These are phyloP conservation scores for Fusarium abutilonis DNA, from an alignment of 2,329 filamentous ascomycete genomes.

Conservation along the genomic window DNA sequence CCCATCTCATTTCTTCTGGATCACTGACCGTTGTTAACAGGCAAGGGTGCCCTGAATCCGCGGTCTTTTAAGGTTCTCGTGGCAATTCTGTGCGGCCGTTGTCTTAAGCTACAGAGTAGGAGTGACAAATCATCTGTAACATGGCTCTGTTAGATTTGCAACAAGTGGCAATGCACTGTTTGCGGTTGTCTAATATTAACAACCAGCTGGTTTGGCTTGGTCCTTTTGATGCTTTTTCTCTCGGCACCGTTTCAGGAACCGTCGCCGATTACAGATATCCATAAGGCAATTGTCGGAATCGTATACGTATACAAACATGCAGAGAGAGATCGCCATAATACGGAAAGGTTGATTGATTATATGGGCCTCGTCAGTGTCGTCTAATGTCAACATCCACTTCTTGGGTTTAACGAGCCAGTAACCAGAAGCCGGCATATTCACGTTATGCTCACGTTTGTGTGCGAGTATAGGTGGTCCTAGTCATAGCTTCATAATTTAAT, in stretches of 20 bases:
- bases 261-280: slow-evolving; percentile 27
- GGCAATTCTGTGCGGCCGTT: slow-evolving; percentile 25
- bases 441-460: neutral
- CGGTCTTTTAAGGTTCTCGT: slow-evolving; percentile 24
- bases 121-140: neutral
- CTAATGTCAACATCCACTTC: neutral
- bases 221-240: slow-evolving; percentile 6
- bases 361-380: slow-evolving; percentile 14
- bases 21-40: slow-evolving; percentile 5
- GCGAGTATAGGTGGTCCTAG: no score
- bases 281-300: slow-evolving; percentile 22
- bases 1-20: slow-evolving; percentile 10
- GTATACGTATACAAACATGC: neutral
- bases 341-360: slow-evolving; percentile 18
- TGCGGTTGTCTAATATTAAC: neutral
- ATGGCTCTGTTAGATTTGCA: slow-evolving; percentile 2
- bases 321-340: slow-evolving; percentile 18
- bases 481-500: no score
- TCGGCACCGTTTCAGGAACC: no score
- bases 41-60: slow-evolving; percentile 22
- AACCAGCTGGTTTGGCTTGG: neutral
- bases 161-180: slow-evolving; percentile 2
- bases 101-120: neutral
- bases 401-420: neutral
- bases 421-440: neutral